Evolutionary conservation across 73 alveolate species (phyloP).

Genomic region (Stentor coeruleus): DNA sequence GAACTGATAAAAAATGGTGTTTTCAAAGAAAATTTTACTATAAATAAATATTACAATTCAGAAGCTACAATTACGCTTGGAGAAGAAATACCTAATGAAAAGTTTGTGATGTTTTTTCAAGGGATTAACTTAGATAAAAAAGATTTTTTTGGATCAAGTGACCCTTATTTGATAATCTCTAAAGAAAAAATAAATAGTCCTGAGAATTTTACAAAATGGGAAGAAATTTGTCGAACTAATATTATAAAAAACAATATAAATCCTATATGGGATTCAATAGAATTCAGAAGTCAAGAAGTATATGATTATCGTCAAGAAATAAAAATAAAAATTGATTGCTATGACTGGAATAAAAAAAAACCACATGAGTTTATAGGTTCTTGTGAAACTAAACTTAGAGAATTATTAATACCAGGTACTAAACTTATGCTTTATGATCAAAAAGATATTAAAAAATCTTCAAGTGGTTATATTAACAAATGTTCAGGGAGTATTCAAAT

Average conservation of each 20-base stretch:
- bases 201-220: background rate
- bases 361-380: background rate
- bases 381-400: background rate
- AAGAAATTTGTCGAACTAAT: background rate
- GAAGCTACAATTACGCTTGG: too few relatives aligned
- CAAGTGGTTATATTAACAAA: background rate
- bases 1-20: too few relatives aligned
- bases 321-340: background rate
- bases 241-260: background rate
- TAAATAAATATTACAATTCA: too few relatives aligned
- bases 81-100: too few relatives aligned
- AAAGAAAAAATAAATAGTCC: too few relatives aligned
- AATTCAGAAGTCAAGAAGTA: background rate
- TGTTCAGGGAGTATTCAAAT: background rate
- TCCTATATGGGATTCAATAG: background rate
- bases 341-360: background rate
- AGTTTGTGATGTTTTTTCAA: background rate
- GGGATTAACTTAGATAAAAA: background rate
- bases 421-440: background rate
- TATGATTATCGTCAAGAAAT: background rate
- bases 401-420: background rate
- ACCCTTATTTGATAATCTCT: background rate
- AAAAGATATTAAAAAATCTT: background rate
- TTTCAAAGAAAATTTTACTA: too few relatives aligned
- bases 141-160: conserved; percentile 2